Base-by-base conservation (phyloP, 23 red algal genomes). In the Rhodosorus marinus region DNA sequence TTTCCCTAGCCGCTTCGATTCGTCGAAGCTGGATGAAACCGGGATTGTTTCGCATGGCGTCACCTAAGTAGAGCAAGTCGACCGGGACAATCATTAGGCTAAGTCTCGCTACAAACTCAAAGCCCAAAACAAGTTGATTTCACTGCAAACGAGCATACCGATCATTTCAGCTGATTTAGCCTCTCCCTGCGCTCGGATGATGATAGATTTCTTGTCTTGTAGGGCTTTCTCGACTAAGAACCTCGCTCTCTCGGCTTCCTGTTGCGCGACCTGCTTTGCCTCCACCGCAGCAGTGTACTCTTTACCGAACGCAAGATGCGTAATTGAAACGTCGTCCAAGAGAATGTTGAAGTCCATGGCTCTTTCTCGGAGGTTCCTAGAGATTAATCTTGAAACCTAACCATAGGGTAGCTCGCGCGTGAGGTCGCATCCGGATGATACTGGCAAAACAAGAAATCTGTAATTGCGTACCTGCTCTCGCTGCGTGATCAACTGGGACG, bases 271-370 rank as follows among this genome's bases (percentile, higher is more conserved):
- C 60, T 98, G 90, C 64, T 98, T 98, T 42, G 90, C 90, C 65
- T 98, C 90, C 33, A 98, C 77, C 1, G 90, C 90, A 3, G 62
- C 61, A 5, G 90, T 77, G 33, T 81, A 98, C 69, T 98, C 90
- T 27, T 77, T 51, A 64, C 90, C 90, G 55, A 98, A 98, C 1
- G 90, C 77, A 43, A 98, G 60, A 53, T 98, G 90, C 33, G 90
- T 98, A 59, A 98, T 98, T n/a, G 90, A 98, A 8, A 98, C 78
- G 66, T 98, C 90, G 41, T 98, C 90, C 59, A 98, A 62, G 47
- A 74, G 73, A 38, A 98, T 98, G 57, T 98, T 59, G 43, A 98
- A 98, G 29, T 72, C 70, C 29, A 51, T 48, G 8, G 90, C 90
- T 29, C 90, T 60, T 0, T 74, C 77, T 19, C 64, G 74, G 20